phyloP scores from a whole-genome alignment of 106 monocot genomes.

The Acorus calamus region DNA sequence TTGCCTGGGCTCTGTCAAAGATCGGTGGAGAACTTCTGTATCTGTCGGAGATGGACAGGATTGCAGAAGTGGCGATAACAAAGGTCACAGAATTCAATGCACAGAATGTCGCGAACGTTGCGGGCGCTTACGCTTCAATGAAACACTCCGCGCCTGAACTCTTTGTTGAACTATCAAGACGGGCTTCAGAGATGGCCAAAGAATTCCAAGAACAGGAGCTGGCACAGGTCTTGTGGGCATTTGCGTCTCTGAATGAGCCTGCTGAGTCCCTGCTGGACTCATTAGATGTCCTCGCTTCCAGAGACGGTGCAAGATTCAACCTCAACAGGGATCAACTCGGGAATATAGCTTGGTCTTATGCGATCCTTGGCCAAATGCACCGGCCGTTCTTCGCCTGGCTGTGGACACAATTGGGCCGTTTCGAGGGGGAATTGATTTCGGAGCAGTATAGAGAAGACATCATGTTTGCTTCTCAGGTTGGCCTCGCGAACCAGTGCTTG shows the following conservation, averaged over 20 bases:
- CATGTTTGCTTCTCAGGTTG: slow-evolving; percentile 83
- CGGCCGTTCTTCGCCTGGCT: slow-evolving; percentile 57
- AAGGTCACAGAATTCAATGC: slow-evolving; percentile 75
- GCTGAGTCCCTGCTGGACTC: slow-evolving; percentile 51
- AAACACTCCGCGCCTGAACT: slow-evolving; percentile 72
- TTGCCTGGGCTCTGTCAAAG: slow-evolving; percentile 92
- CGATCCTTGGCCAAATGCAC: slow-evolving; percentile 75
- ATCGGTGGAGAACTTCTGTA: slow-evolving; percentile 90
- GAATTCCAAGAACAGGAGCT: slow-evolving; percentile 78
- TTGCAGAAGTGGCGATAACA: slow-evolving; percentile 63
- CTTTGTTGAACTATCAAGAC: slow-evolving; percentile 38
- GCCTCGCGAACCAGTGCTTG: slow-evolving; percentile 74
- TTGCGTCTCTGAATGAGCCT: slow-evolving; percentile 72
- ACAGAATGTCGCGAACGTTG: slow-evolving; percentile 92
- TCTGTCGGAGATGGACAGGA: slow-evolving; percentile 87
- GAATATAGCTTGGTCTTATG: slow-evolving; percentile 85
- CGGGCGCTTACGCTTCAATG: slow-evolving; percentile 89
- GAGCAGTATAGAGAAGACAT: slow-evolving; percentile 84
- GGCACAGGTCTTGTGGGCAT: slow-evolving; percentile 85
- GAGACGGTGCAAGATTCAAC: slow-evolving; percentile 13
- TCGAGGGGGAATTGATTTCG: slow-evolving; percentile 49
- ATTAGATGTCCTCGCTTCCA: slow-evolving; percentile 39
- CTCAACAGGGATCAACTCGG: slow-evolving; percentile 84
- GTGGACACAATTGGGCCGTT: slow-evolving; percentile 58
- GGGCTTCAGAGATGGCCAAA: slow-evolving; percentile 56